Evolutionary conservation across 768 basidiomycete genomes (phyloP).

Genomic region (Lactarius vividus): DNA sequence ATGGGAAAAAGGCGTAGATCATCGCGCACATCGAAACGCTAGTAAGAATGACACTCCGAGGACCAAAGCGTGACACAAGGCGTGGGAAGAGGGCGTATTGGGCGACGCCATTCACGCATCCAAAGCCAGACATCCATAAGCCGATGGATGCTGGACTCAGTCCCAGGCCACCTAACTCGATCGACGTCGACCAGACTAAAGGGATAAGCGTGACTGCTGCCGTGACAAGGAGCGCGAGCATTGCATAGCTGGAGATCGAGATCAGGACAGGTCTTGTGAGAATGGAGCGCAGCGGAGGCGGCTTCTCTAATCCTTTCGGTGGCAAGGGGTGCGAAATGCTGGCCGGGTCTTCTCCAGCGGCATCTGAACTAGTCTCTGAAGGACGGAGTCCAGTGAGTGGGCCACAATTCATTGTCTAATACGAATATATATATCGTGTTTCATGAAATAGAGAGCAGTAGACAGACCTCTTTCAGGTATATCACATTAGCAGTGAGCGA

Average conservation of each 20-base stretch:
- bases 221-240: conserved; percentile 44
- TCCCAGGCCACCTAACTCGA: conserved; percentile 31
- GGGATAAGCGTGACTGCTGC: conserved; percentile 41
- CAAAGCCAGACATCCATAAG: conserved; percentile 36
- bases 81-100: conserved; percentile 40
- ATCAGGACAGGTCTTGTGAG: conserved; percentile 35
- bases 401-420: not conserved
- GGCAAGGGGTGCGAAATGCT: too few relatives aligned
- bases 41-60: conserved; percentile 34
- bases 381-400: not conserved
- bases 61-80: conserved; percentile 37
- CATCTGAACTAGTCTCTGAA: not conserved
- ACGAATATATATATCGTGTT: not conserved
- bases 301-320: conserved; percentile 1
- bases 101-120: conserved; percentile 38
- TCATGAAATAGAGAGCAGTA: not conserved
- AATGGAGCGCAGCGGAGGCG: conserved; percentile 35
- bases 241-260: conserved; percentile 42
- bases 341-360: not conserved
- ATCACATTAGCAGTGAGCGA: not conserved
- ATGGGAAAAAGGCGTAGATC: conserved; percentile 32
- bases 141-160: conserved; percentile 40
- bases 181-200: conserved; percentile 41
- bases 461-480: conserved; percentile 11
- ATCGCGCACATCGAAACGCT: conserved; percentile 30